A percentile compares a stretch with the other conserved stretches of the same genome.
phyloP scores from a whole-genome alignment of 2,329 filamentous ascomycete species.

The Exophiala xenobiotica region DNA sequence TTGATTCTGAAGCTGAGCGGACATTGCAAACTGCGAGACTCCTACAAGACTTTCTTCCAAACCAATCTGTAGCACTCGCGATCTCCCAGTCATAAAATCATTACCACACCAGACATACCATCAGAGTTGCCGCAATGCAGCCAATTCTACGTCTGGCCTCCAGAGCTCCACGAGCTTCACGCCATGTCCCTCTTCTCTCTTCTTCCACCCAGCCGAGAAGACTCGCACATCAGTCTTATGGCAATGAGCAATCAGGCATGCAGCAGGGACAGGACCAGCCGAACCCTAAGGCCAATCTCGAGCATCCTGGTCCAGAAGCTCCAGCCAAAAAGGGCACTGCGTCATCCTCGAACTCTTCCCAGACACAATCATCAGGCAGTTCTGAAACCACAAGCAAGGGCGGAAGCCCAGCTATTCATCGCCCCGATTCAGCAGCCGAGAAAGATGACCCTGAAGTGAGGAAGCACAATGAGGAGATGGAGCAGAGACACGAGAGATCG shows the following conservation, averaged over 20 bases:
- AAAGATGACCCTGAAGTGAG: conserved; percentile 28
- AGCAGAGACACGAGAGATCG: conserved; percentile 19
- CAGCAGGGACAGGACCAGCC: conserved; percentile 23
- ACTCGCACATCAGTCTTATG: conserved; percentile 26
- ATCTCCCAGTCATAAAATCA: background rate
- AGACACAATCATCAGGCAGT: background rate
- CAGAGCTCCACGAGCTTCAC: conserved; percentile 13
- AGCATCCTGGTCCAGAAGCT: conserved; percentile 30
- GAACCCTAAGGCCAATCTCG: conserved; percentile 26
- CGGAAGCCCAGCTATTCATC: conserved; percentile 24
- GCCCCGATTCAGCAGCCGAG: conserved; percentile 29
- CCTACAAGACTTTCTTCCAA: too few species aligned
- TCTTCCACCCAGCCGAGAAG: conserved; percentile 13
- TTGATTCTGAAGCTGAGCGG: too few species aligned
- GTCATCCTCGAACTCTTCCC: conserved; percentile 1
- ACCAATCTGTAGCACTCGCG: too few species aligned
- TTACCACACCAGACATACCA: too few species aligned
- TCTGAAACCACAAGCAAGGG: conserved; percentile 9
- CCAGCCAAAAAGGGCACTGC: conserved; percentile 24
- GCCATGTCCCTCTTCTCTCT: conserved; percentile 2
- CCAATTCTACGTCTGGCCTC: conserved; percentile 10
- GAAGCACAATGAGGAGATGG: conserved; percentile 28
- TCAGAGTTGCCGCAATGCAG: conserved; percentile 10
- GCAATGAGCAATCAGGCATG: conserved; percentile 27
- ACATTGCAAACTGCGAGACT: too few species aligned